These are phyloP conservation scores for Saccharomyces eubayanus DNA, from an alignment of 805 yeast species.

Conservation along the genomic window DNA sequence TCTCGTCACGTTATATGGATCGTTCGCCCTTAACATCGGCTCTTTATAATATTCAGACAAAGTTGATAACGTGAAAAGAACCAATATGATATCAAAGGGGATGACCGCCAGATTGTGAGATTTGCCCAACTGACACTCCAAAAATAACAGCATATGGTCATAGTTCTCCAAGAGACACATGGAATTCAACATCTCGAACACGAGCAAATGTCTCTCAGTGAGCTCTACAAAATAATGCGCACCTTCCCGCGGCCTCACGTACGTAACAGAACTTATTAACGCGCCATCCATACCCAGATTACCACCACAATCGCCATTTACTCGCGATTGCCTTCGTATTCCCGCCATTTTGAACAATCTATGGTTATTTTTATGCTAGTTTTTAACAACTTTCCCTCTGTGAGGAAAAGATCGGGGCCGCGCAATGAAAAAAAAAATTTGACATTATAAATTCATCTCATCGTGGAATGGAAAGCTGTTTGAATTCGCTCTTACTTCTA, in stretches of 20 bases:
- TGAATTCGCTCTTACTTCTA: background rate
- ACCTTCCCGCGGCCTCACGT: background rate
- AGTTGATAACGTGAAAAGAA: conserved; percentile 33
- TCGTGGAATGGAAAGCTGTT: background rate
- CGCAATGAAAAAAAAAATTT: conserved; percentile 1
- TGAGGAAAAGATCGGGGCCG: background rate
- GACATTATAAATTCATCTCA: background rate
- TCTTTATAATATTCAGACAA: conserved; percentile 26
- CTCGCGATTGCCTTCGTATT: background rate
- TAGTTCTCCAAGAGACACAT: conserved; percentile 29
- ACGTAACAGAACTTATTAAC: background rate
- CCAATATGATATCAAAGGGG: conserved; percentile 27
- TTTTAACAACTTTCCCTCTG: background rate
- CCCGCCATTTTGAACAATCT: background rate
- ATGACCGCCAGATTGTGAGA: conserved; percentile 21
- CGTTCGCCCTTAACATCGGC: conserved; percentile 19
- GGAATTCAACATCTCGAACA: conserved; percentile 26
- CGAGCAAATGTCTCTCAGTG: conserved; percentile 12
- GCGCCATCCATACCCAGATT: background rate
- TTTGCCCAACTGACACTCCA: conserved; percentile 25
- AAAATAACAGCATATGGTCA: conserved; percentile 30
- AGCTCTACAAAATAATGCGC: conserved; percentile 25
- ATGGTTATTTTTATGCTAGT: background rate
- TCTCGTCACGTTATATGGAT: conserved; percentile 23
- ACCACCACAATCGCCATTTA: background rate